A percentile compares a stretch with the other conserved stretches of the same genome.
Conservation (phyloP, 108 stramenopile species). For the Pseudonitzschia delicatissima region DNA sequence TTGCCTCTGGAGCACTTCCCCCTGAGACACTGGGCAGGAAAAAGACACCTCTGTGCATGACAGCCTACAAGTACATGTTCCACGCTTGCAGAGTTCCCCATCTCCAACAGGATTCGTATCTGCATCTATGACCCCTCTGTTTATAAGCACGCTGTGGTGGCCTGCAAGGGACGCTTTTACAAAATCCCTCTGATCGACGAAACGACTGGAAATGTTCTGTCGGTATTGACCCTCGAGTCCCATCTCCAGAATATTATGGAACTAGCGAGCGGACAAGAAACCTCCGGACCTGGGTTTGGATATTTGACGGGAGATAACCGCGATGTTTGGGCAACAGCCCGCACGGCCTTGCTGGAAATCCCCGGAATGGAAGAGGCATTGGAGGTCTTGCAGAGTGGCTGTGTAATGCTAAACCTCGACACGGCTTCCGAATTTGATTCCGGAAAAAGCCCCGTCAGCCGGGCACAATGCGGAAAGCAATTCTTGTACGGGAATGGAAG, state of each 20-base stretch:
- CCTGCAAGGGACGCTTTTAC: slow-evolving; percentile 70
- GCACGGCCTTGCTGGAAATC: slow-evolving; percentile 55
- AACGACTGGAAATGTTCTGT: slow-evolving; percentile 24
- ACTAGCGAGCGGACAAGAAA: slow-evolving; percentile 30
- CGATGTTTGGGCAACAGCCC: slow-evolving; percentile 71
- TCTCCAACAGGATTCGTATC: slow-evolving; percentile 66
- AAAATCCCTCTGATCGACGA: slow-evolving; percentile 38
- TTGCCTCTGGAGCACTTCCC: slow-evolving; percentile 61
- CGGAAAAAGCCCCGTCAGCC: slow-evolving; percentile 38
- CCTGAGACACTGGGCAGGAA: slow-evolving; percentile 61
- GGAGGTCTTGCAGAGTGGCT: slow-evolving; percentile 72
- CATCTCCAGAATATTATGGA: slow-evolving; percentile 45
- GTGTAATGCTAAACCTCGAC: slow-evolving; percentile 78
- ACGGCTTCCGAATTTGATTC: no score
- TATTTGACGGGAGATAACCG: slow-evolving; percentile 74
- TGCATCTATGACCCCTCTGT: slow-evolving; percentile 75
- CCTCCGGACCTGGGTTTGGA: slow-evolving; percentile 35
- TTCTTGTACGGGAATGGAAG: slow-evolving; percentile 47
- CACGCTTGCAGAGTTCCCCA: slow-evolving; percentile 84
- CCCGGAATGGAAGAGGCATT: slow-evolving; percentile 69
- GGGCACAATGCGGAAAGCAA: slow-evolving; percentile 52
- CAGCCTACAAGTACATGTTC: slow-evolving; percentile 92
- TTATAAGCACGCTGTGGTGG: slow-evolving; percentile 71
- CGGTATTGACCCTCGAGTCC: slow-evolving; percentile 39
- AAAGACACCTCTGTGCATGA: slow-evolving; percentile 69